Evolutionary conservation across 1,284 basidiomycete species (phyloP).

Genomic region (Ustilago crameri): DNA sequence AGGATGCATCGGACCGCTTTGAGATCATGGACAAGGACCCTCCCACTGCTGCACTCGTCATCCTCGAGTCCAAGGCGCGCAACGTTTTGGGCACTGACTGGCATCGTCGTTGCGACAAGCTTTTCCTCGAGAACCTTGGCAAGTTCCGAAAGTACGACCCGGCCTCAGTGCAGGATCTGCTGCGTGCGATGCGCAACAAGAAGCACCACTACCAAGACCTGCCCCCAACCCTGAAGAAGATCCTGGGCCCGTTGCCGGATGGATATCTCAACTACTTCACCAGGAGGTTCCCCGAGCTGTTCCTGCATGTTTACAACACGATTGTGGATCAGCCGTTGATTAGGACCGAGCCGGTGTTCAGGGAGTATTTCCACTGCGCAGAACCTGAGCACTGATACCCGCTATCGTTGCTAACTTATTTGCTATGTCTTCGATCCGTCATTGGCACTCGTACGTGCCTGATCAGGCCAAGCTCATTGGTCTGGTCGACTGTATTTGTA

Average conservation of each 20-base stretch:
- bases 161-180: conserved; percentile 85
- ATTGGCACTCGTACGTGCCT: not conserved
- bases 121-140: conserved; percentile 91
- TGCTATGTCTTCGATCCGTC: not conserved
- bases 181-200: conserved; percentile 95
- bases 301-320: conserved; percentile 89
- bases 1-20: conserved; percentile 95
- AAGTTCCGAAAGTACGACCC: conserved; percentile 96
- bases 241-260: conserved; percentile 87
- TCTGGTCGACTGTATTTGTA: conserved; percentile 15
- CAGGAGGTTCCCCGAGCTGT: conserved; percentile 85
- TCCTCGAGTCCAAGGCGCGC: conserved; percentile 75
- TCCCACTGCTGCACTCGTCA: conserved; percentile 78
- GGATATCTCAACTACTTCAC: conserved; percentile 95
- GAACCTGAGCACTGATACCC: conserved; percentile 41
- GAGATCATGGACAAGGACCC: conserved; percentile 91
- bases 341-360: conserved; percentile 56
- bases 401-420: not conserved
- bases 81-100: conserved; percentile 76
- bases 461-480: not conserved
- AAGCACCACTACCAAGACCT: conserved; percentile 99
- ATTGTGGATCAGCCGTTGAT: conserved; percentile 71
- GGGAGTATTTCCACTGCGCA: conserved; percentile 53
- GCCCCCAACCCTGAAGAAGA: conserved; percentile 85
- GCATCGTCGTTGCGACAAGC: conserved; percentile 84